These are phyloP conservation scores for Cordyceps tenuipes DNA, from an alignment of 2,329 filamentous ascomycete genomes.

Conservation along the genomic window DNA sequence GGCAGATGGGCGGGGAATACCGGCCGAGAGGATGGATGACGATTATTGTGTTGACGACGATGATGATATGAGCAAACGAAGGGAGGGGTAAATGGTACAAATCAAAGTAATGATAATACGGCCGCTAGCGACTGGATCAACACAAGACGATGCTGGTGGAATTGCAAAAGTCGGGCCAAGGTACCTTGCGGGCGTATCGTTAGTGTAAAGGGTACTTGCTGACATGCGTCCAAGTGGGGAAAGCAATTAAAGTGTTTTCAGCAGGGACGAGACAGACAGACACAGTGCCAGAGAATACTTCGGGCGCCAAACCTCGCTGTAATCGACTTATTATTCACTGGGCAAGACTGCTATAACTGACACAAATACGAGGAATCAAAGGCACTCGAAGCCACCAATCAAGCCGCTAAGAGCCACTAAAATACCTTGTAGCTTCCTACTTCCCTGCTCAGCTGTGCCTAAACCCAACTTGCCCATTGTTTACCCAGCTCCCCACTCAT, in stretches of 20 bases:
- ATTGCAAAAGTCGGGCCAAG: not conserved
- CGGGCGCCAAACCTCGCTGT: not conserved
- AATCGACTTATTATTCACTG: not conserved
- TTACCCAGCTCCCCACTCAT: slow-evolving; percentile 1
- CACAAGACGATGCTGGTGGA: slow-evolving; percentile 6
- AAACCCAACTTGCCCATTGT: slow-evolving; percentile 4
- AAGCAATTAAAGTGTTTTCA: not conserved
- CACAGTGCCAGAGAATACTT: not conserved
- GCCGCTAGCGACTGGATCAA: not conserved
- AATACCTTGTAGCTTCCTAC: not conserved
- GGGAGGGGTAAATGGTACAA: not conserved
- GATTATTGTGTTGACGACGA: not conserved
- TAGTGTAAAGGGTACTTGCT: not conserved
- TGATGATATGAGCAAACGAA: not conserved
- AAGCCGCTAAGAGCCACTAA: not conserved
- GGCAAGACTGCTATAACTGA: not conserved
- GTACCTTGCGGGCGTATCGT: not conserved
- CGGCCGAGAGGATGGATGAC: not conserved
- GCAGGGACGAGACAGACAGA: not conserved
- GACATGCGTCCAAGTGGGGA: not conserved
- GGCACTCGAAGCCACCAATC: not conserved
- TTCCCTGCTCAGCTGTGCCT: not conserved
- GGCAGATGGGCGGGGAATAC: not conserved
- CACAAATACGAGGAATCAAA: not conserved
- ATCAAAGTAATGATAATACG: not conserved